Evolutionary conservation across 2,329 filamentous ascomycete genomes (phyloP).

Genomic region (Exophiala xenobiotica): DNA sequence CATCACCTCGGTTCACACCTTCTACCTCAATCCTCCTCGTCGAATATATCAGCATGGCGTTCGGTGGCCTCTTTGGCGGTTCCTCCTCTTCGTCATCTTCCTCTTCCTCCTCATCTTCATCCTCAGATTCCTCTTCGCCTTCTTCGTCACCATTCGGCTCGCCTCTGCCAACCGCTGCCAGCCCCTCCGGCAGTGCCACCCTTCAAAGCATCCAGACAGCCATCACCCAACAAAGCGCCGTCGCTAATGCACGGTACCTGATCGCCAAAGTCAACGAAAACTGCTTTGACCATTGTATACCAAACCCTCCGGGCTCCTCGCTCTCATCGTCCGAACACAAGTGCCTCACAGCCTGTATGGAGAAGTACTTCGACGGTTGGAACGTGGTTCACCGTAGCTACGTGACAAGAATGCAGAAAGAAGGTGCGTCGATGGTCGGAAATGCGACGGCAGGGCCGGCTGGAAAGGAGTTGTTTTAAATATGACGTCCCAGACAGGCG

Average conservation of each 20-base stretch:
- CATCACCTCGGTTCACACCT: background rate
- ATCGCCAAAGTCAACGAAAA: slow-evolving; percentile 79
- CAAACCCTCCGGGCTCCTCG: slow-evolving; percentile 62
- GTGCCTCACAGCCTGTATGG: slow-evolving; percentile 75
- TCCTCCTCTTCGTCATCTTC: slow-evolving; percentile 29
- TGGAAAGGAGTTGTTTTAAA: slow-evolving; percentile 25
- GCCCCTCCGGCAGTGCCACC: slow-evolving; percentile 18
- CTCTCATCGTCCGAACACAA: slow-evolving; percentile 67
- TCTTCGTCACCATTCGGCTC: slow-evolving; percentile 15
- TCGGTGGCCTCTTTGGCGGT: slow-evolving; percentile 40
- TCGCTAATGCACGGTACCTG: slow-evolving; percentile 67
- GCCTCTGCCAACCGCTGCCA: slow-evolving; percentile 24
- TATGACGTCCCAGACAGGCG: no score
- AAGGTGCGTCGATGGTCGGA: slow-evolving; percentile 38
- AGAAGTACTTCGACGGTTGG: slow-evolving; percentile 81
- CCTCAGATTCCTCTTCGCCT: slow-evolving; percentile 14
- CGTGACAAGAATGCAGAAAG: slow-evolving; percentile 62
- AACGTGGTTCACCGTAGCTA: slow-evolving; percentile 71
- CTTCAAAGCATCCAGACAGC: slow-evolving; percentile 48
- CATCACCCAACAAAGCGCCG: slow-evolving; percentile 63
- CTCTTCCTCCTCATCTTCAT: slow-evolving; percentile 18
- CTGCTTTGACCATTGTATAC: slow-evolving; percentile 76
- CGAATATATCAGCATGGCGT: slow-evolving; percentile 28
- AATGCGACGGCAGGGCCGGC: background rate
- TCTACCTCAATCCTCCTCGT: background rate